phyloP scores from a whole-genome alignment of 1,139 yeast genomes.

The Blastobotrys petasosporus region DNA sequence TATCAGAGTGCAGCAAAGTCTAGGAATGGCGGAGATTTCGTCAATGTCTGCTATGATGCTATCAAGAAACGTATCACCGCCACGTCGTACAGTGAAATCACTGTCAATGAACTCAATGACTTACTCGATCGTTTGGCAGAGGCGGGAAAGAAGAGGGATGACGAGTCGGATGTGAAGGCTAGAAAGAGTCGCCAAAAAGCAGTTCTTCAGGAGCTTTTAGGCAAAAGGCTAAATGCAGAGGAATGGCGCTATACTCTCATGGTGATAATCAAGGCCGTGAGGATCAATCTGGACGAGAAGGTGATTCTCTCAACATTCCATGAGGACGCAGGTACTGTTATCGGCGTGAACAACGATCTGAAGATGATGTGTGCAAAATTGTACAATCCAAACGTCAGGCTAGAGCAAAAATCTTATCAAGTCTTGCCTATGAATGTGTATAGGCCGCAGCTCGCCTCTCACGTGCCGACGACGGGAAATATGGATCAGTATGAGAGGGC shows the following conservation, averaged over 20 bases:
- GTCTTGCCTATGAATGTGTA: conserved; percentile 31
- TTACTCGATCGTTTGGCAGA: conserved; percentile 46
- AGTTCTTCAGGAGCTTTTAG: conserved; percentile 46
- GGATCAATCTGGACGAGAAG: conserved; percentile 53
- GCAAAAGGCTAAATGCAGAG: conserved; percentile 46
- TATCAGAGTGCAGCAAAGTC: conserved; percentile 40
- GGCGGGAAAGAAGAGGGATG: conserved; percentile 14
- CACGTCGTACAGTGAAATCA: conserved; percentile 34
- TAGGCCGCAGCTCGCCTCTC: conserved; percentile 44
- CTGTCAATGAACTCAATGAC: conserved; percentile 54
- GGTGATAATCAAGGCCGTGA: conserved; percentile 47
- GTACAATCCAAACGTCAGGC: conserved; percentile 33
- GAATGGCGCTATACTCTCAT: conserved; percentile 70
- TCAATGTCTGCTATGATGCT: conserved; percentile 37
- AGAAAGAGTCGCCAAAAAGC: conserved; percentile 26
- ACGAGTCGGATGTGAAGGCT: neutral
- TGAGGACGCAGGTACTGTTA: conserved; percentile 65
- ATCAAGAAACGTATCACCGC: conserved; percentile 38
- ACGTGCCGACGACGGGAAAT: conserved; percentile 47
- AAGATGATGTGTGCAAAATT: conserved; percentile 56
- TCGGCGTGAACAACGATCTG: conserved; percentile 62
- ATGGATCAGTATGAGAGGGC: conserved; percentile 46
- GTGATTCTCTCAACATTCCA: conserved; percentile 67
- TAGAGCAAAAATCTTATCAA: neutral
- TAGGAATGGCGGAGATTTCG: conserved; percentile 36